Percentiles rank a stretch among this genome's conserved stretches.
Evolutionary conservation across 2,329 filamentous ascomycete genomes (phyloP).

Genomic region (Capronia epimyces): DNA sequence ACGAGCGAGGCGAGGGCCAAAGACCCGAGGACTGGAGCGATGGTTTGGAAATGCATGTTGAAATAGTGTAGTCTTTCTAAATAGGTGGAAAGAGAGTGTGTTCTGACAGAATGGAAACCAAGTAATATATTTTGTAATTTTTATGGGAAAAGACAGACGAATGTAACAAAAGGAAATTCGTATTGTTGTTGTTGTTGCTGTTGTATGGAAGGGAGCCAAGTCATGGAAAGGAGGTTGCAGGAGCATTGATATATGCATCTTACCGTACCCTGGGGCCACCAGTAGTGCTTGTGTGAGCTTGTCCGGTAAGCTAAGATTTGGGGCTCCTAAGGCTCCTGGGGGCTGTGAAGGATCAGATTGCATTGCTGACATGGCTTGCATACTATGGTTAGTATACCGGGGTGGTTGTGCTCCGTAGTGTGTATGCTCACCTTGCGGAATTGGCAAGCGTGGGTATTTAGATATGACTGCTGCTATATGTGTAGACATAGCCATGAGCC

Average conservation of each 20-base stretch:
- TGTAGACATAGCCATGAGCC: too few species aligned
- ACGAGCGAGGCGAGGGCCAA: conserved; percentile 21
- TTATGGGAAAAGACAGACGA: not conserved
- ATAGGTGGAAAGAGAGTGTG: conserved; percentile 9
- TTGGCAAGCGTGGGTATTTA: too few species aligned
- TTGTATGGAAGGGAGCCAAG: not conserved
- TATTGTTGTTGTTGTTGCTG: not conserved
- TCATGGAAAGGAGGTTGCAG: too few species aligned
- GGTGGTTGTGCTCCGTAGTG: not conserved
- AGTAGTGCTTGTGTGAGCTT: not conserved
- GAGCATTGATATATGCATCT: too few species aligned
- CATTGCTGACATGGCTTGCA: conserved; percentile 4
- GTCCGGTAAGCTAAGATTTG: not conserved
- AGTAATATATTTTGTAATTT: not conserved
- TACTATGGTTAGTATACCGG: not conserved
- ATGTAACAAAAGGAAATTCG: not conserved
- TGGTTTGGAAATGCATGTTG: conserved; percentile 16
- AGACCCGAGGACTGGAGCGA: conserved; percentile 15
- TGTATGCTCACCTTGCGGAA: too few species aligned
- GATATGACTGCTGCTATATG: too few species aligned
- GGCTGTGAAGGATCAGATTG: not conserved
- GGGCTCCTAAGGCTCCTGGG: not conserved
- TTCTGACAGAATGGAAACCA: conserved; percentile 11
- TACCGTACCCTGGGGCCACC: too few species aligned
- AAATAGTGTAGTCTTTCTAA: conserved; percentile 7